Base-by-base conservation (phyloP, 2,329 filamentous ascomycete species). In the Aspergillus persii region DNA sequence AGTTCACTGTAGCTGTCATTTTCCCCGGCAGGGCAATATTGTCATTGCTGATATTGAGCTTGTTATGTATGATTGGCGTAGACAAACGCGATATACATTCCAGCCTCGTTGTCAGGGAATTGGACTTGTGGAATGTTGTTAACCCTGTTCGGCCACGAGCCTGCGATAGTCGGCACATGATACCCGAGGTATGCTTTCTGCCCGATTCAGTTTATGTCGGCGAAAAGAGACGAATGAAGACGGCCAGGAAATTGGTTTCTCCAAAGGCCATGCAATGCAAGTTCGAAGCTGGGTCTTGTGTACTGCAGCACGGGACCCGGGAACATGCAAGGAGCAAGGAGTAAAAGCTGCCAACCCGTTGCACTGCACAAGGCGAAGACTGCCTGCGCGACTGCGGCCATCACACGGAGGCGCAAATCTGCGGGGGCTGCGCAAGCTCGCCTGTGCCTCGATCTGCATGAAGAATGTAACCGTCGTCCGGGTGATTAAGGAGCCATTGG, bases 81-180 rank as follows among this genome's bases (percentile, higher is more conserved):
- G 3, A n/a, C 36, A 18, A 5, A 2, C n/a, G 15, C 7, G 44
- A 54, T 54, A 46, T 61, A 52, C 67, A 69, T 69, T 69, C 68
- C 61, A 47, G 23, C 12, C 15, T 46, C 49, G 65, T 69, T 69
- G 66, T 67, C 66, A 61, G 58, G 65, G 66, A 46, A 36, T 44
- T n/a, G 23, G 26, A 41, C 11, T n/a, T 29, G 61, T 29, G 59
- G 68, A 69, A 69, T 69, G 67, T 50, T 47, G 18, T 2, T 15
- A 12, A 27, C 9, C 44, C 18, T 26, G 44, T 47, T 47, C 15
- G 33, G 12, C 36, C 36, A 41, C 36, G 2, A 41, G 36, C 36
- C 15, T 15, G 36, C 15, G 15, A 41, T 41, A n/a, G 33, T 15
- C 15, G 36, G 15, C 36, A 15, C 12, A 41, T 41, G 4, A n/a